Evolutionary conservation across 2,329 filamentous ascomycete genomes (phyloP), one percentile per base, ranked within the genome.

Genomic region (Stagonosporopsis cucurbitacearum): DNA sequence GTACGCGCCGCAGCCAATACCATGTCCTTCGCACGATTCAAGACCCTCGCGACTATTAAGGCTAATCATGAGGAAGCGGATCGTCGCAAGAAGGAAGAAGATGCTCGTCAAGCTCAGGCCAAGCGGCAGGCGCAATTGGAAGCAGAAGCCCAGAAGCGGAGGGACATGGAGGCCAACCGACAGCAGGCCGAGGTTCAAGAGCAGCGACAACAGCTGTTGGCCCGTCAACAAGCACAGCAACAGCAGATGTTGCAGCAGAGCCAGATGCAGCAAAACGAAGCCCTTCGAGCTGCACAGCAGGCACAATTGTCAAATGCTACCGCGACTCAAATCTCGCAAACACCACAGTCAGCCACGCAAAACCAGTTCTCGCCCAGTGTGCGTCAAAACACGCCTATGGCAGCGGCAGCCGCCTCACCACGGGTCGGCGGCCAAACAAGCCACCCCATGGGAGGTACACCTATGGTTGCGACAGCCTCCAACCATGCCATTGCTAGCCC

Each of bases 1-100:
- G 67, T 69, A 35, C 71, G 91, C 59, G 85, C 86, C 33, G 88
- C 86, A 19, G 83, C 86, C n/a, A 84, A 88, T 3, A 96, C 96
- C 66, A 92, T 96, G 72, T 86, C 89, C 25, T 97, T 98, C 72
- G 92, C 95, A 65, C 87, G 90, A 33, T 98, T 97, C 77, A 97
- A 97, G 79, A 86, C 91, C 1, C 85, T 99, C 39, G 91, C 92
- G 54, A 90, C 91, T 54, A 96, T 97, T 66, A 91, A 88, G 70
- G 81, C 85, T 51, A 86, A 91, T 39, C 88, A 92, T 57, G 87
- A 88, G 23, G 91, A 96, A 72, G 89, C 87, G 69, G 88, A 87
- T 62, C 69, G 74, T 35, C 66, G 69, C 26, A 77, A 79, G 67
- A 79, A 77, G 61, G 77, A 79, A 49, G 76, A 78, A 56, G 84